These are phyloP conservation scores for Aspergillus novofumigatus DNA, from an alignment of 2,329 filamentous ascomycete genomes.

Conservation along the genomic window DNA sequence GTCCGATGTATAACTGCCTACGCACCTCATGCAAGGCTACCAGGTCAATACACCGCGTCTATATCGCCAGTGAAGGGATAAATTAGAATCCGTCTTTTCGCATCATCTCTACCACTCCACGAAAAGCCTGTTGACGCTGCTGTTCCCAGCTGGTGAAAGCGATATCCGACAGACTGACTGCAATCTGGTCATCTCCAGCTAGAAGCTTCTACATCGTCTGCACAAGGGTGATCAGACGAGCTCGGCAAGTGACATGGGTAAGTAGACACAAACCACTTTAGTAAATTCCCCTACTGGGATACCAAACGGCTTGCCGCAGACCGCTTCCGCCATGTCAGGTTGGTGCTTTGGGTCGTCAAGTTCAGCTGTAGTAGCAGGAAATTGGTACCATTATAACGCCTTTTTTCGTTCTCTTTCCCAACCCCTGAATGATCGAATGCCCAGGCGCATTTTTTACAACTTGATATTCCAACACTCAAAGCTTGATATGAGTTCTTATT, in stretches of 20 bases:
- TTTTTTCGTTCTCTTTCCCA: background rate
- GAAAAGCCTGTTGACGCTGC: conserved; percentile 43
- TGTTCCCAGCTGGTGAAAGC: conserved; percentile 46
- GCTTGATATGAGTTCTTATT: too few species aligned
- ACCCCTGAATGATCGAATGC: background rate
- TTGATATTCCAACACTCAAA: too few species aligned
- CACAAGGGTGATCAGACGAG: background rate
- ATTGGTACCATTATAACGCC: too few species aligned
- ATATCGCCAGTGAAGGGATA: too few species aligned
- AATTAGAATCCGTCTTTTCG: background rate
- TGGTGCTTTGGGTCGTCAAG: conserved; percentile 54
- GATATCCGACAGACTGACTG: conserved; percentile 43
- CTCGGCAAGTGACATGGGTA: too few species aligned
- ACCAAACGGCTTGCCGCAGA: conserved; percentile 44
- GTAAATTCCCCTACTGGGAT: conserved; percentile 53
- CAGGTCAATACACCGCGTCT: too few species aligned
- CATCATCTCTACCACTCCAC: conserved; percentile 23
- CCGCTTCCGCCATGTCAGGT: conserved; percentile 44
- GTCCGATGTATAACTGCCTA: too few species aligned
- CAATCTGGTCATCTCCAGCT: conserved; percentile 49
- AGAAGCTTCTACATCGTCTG: conserved; percentile 32
- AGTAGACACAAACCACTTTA: conserved; percentile 41
- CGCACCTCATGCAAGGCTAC: too few species aligned
- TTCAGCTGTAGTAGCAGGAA: conserved; percentile 32
- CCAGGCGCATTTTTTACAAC: too few species aligned